phyloP scores from a whole-genome alignment of 169 alveolate species.

The Eimeria maxima region DNA sequence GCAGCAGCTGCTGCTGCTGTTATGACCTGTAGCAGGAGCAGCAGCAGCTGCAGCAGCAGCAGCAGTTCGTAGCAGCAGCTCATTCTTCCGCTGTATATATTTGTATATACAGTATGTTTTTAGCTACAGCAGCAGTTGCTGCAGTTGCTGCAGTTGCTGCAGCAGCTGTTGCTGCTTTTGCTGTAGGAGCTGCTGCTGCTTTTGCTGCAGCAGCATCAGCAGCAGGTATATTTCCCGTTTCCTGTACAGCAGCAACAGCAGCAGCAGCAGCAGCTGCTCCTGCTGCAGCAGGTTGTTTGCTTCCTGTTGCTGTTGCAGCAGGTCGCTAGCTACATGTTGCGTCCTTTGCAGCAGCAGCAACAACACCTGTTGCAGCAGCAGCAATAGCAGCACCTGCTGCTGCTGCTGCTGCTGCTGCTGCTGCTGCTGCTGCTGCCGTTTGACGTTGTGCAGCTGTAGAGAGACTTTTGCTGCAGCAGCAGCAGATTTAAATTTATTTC shows the following conservation, averaged over 20 bases:
- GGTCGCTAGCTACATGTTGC: neutral
- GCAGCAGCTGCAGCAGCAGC: slow-evolving; percentile 32
- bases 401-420: neutral
- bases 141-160: no score
- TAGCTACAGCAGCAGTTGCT: neutral
- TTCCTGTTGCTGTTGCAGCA: neutral
- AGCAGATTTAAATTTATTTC: no score
- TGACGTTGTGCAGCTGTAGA: no score
- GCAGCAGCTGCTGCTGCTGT: no score
- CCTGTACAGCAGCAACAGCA: neutral
- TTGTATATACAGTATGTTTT: no score
- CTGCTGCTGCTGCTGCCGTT: no score
- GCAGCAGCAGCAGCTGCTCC: slow-evolving; percentile 5
- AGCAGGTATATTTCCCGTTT: neutral
- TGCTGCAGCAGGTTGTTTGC: neutral
- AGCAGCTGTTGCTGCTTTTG: no score
- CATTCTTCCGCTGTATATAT: no score
- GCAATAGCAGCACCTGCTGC: neutral
- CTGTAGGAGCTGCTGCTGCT: neutral
- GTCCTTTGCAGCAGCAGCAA: neutral
- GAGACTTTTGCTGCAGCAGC: no score
- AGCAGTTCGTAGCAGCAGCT: neutral
- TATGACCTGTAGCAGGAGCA: no score
- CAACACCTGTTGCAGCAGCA: no score
- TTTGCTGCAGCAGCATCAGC: neutral